Evolutionary conservation across 2,329 filamentous ascomycete genomes (phyloP).

Genomic region (Aspergillus caelatus): DNA sequence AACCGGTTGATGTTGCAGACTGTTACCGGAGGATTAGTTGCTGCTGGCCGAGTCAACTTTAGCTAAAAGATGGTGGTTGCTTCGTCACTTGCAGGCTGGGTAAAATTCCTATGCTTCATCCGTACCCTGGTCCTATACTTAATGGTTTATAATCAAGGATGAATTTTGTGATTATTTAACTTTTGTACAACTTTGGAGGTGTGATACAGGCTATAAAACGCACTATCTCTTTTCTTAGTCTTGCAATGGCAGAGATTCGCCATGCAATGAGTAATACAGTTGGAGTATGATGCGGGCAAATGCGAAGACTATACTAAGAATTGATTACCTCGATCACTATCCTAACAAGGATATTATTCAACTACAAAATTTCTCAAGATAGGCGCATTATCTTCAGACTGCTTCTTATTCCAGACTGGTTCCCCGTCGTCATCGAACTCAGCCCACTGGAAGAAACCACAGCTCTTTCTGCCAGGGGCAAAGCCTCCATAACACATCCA

Average conservation of each 20-base stretch:
- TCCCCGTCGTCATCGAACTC: slow-evolving; percentile 84
- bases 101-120: neutral
- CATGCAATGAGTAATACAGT: neutral
- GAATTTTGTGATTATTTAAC: neutral
- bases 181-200: neutral
- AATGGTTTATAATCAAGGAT: neutral
- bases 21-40: neutral
- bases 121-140: neutral
- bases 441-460: slow-evolving; percentile 82
- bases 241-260: neutral
- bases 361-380: slow-evolving; percentile 29
- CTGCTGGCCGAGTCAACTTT: neutral
- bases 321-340: too few species aligned
- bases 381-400: slow-evolving; percentile 22
- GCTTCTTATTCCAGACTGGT: slow-evolving; percentile 61
- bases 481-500: slow-evolving; percentile 85
- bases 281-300: neutral
- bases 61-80: neutral
- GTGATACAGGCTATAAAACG: neutral
- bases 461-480: slow-evolving; percentile 55
- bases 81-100: neutral
- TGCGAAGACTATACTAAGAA: neutral
- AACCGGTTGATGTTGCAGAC: neutral
- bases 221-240: neutral
- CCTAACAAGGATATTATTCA: neutral